Base-by-base conservation (phyloP, 768 basidiomycete genomes). In the Suillus cothurnatus region DNA sequence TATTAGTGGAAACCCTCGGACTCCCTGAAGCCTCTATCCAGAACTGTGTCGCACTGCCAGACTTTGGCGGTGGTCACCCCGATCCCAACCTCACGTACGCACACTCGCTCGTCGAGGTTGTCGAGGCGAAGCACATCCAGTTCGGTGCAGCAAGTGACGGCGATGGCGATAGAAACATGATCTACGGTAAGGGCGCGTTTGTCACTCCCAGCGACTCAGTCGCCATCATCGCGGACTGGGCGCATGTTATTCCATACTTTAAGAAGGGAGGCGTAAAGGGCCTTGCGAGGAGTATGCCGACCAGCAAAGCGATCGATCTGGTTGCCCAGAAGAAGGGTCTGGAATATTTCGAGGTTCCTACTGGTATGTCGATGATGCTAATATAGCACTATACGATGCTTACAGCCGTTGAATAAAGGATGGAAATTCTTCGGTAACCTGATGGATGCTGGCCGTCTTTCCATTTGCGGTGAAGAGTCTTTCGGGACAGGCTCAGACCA, bases 371-470 rank as follows among this genome's bases (percentile, higher is more conserved):
- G 3, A 56, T 38, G 38, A 64, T 58, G 0, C 47, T 14, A 7
- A 17, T 21, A 19, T 23, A 56, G 31, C 28, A 31, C 58, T 58
- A 23, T n/a, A 17, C 17, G 19, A 38, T 32, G 47, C 64, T 70
- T 7, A 67, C 53, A 3, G 21, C 62, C 41, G 38, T 17, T 52
- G 49, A 59, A 59, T 17, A 19, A 68, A 95, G 96, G 97, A 68
- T 98, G 95, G 95, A 99, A 99, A 80, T 99, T 99, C 87, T 99
- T 99, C 75, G 97, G 97, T 56, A 99, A 99, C 80, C 83, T 99
- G 71, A 99, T 99, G 97, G 97, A 99, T 76, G 97, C 97, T 23
- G 97, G 96, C 0, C 86, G 94, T 52, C 86, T 99, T 59, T 98
- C 97, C 59, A 99, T 99, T 74, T 99, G 97, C 73, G 97, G 97